Conservation (phyloP, 2,329 filamentous ascomycete genomes). For the Botrytis deweyae region DNA sequence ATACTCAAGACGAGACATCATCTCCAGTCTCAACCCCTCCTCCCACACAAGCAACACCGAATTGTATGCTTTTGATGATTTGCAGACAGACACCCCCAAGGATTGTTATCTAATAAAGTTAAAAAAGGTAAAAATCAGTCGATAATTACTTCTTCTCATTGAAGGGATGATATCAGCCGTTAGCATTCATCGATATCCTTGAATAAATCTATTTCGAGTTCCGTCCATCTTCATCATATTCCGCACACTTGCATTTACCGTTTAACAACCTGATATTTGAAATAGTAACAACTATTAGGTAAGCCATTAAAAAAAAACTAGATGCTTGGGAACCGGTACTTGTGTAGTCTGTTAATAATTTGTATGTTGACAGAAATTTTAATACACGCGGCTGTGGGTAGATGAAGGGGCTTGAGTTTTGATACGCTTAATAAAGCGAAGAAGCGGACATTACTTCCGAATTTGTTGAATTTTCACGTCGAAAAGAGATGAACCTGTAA, state of each 20-base stretch:
- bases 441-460: not conserved
- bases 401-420: slow-evolving; percentile 3
- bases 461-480: not conserved
- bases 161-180: not conserved
- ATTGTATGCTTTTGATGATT: not conserved
- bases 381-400: not conserved
- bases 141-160: not conserved
- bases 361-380: not conserved
- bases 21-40: not conserved
- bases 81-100: not conserved
- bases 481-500: not conserved
- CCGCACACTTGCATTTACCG: not conserved
- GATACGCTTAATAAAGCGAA: not conserved
- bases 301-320: not conserved
- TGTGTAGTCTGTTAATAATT: not conserved
- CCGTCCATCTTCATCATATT: not conserved
- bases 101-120: not conserved
- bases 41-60: not conserved
- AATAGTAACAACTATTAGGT: not conserved
- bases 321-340: not conserved
- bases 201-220: not conserved
- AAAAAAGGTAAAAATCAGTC: not conserved
- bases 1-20: not conserved
- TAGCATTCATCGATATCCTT: not conserved
- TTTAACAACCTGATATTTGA: not conserved